These are phyloP conservation scores for Backusella tuberculispora DNA, from an alignment of 192 early-diverging fungal species.

Conservation along the genomic window DNA sequence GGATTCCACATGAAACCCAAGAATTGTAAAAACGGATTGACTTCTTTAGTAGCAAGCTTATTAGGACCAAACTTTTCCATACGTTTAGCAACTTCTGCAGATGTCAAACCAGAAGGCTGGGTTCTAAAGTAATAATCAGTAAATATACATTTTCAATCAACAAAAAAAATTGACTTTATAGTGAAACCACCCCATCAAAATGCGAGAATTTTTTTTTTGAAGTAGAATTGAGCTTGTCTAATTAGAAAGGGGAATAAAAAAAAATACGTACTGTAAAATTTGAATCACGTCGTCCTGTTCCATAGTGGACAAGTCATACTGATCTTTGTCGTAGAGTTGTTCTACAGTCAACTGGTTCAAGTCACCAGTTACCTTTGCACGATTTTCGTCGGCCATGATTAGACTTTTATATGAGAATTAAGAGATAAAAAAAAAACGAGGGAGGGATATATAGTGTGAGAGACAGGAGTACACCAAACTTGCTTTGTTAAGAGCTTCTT, in stretches of 20 bases:
- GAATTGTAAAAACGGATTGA: conserved; percentile 84
- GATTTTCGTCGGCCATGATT: conserved; percentile 8
- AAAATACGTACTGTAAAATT: conserved; percentile 54
- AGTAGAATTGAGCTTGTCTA: too few relatives aligned
- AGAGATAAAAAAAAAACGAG: background rate
- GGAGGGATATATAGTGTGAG: background rate
- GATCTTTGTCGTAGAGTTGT: conserved; percentile 77
- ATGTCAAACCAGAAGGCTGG: conserved; percentile 62
- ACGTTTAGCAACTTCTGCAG: conserved; percentile 61
- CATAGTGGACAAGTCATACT: conserved; percentile 76
- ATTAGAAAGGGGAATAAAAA: background rate
- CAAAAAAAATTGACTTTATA: background rate
- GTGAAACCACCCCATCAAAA: background rate
- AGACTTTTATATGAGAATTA: conserved; percentile 6
- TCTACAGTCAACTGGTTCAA: conserved; percentile 49
- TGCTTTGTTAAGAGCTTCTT: background rate
- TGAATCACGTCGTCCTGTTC: conserved; percentile 67
- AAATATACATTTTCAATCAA: background rate
- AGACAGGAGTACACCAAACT: conserved; percentile 5
- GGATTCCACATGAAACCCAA: conserved; percentile 84
- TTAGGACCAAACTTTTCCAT: conserved; percentile 69
- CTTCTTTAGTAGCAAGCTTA: conserved; percentile 71
- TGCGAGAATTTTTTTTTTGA: too few relatives aligned
- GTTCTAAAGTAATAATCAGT: conserved; percentile 34
- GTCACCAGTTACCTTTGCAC: conserved; percentile 14